These are phyloP conservation scores for Backusella luteola DNA, from an alignment of 192 early-diverging fungal genomes.

Conservation along the genomic window DNA sequence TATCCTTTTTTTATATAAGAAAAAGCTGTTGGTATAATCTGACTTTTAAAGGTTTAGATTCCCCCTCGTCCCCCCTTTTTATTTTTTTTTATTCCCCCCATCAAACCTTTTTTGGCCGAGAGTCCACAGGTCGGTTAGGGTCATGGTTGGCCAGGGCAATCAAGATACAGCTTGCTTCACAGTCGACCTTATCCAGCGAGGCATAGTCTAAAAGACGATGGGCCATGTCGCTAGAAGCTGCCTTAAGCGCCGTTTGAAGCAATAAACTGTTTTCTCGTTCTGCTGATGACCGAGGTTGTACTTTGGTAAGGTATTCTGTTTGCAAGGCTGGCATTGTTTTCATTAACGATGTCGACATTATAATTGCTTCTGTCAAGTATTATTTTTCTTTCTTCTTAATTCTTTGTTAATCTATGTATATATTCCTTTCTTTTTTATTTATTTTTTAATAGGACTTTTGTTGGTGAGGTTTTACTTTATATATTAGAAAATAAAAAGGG, in stretches of 20 bases:
- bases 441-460: not conserved
- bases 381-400: not conserved
- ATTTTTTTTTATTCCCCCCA: not conserved
- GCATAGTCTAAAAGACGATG: conserved; percentile 27
- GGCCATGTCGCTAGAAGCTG: conserved; percentile 4
- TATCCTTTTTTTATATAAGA: not conserved
- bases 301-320: conserved; percentile 5
- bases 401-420: not conserved
- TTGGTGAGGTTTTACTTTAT: not conserved
- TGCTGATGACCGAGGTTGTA: conserved; percentile 31
- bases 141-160: conserved; percentile 34
- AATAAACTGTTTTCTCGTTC: conserved; percentile 20
- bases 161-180: conserved; percentile 35
- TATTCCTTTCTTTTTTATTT: not conserved
- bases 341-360: not conserved
- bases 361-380: conserved; percentile 1
- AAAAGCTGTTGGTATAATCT: not conserved
- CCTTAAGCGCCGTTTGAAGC: not conserved
- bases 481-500: not conserved
- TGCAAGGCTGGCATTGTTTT: not conserved
- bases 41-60: conserved; percentile 14
- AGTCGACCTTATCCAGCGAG: conserved; percentile 30
- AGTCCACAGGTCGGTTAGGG: not conserved
- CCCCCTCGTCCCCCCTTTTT: not conserved
- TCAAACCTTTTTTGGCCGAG: conserved; percentile 14